These are phyloP conservation scores for Geosmithia putterillii DNA, from an alignment of 2,329 filamentous ascomycete species.

Conservation along the genomic window DNA sequence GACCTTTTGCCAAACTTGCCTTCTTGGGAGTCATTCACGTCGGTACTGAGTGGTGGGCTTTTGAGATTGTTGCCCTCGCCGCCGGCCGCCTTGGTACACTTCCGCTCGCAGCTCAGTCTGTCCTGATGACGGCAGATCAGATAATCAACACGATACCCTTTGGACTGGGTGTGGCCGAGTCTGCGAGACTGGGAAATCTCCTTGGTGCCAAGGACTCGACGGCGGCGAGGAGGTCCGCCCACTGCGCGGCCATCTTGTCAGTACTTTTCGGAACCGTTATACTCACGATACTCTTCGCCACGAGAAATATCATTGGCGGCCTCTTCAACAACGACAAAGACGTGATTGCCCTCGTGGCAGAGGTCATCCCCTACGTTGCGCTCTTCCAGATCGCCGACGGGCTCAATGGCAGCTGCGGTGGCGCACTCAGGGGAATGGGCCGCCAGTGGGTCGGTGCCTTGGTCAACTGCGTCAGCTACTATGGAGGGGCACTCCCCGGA, in stretches of 20 bases:
- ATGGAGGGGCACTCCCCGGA: conserved; percentile 66
- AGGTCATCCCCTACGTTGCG: conserved; percentile 76
- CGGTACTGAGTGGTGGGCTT: conserved; percentile 90
- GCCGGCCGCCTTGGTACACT: conserved; percentile 71
- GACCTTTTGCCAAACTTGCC: conserved; percentile 62
- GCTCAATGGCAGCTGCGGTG: conserved; percentile 74
- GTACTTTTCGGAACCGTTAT: conserved; percentile 57
- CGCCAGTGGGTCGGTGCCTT: conserved; percentile 73
- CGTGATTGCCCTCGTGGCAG: conserved; percentile 60
- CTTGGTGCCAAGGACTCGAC: conserved; percentile 54
- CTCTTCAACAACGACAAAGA: conserved; percentile 70
- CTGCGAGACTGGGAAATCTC: conserved; percentile 66
- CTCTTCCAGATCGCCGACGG: conserved; percentile 87
- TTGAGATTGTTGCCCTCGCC: conserved; percentile 77
- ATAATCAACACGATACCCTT: conserved; percentile 80
- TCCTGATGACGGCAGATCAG: conserved; percentile 85
- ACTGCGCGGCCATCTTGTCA: conserved; percentile 62
- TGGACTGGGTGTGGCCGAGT: conserved; percentile 72
- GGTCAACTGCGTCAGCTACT: conserved; percentile 76
- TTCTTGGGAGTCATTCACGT: conserved; percentile 70
- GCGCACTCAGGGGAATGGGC: conserved; percentile 72
- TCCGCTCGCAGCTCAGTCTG: conserved; percentile 68
- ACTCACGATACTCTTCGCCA: conserved; percentile 55
- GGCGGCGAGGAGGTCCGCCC: conserved; percentile 60
- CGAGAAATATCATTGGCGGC: conserved; percentile 59